Evolutionary conservation across 176 grass and related monocot species (phyloP).

Genomic region (Neostapfia colusana): DNA sequence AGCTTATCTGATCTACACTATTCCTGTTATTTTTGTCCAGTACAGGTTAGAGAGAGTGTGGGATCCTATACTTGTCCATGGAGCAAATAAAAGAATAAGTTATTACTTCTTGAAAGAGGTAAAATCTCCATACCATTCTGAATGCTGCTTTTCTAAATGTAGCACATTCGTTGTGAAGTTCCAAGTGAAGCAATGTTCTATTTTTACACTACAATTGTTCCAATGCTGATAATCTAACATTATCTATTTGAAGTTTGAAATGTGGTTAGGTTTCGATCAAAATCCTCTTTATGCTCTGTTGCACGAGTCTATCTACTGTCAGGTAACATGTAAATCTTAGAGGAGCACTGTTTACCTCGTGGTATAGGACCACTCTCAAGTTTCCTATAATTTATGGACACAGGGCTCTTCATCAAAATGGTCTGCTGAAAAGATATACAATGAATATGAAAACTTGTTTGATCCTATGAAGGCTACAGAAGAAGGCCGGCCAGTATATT

Average conservation of each 20-base stretch:
- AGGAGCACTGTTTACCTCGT: neutral
- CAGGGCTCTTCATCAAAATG: conserved; percentile 84
- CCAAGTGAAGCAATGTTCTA: conserved; percentile 1
- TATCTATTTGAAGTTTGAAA: conserved; percentile 64
- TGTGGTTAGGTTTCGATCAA: conserved; percentile 79
- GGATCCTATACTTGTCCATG: conserved; percentile 88
- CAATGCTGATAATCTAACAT: conserved; percentile 10
- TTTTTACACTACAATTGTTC: conserved; percentile 18
- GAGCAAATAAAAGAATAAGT: conserved; percentile 70
- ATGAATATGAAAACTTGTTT: conserved; percentile 63
- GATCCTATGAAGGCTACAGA: conserved; percentile 77
- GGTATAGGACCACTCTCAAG: neutral
- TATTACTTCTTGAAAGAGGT: conserved; percentile 93
- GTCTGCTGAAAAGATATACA: conserved; percentile 72
- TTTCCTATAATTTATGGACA: conserved; percentile 30
- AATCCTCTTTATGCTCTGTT: conserved; percentile 85
- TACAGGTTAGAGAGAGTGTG: conserved; percentile 88
- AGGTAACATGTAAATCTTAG: conserved; percentile 47
- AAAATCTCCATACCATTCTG: conserved; percentile 23
- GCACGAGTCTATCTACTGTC: conserved; percentile 92
- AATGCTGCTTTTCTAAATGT: conserved; percentile 11
- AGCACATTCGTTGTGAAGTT: neutral
- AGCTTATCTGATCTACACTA: neutral
- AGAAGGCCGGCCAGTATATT: conserved; percentile 74
- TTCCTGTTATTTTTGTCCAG: conserved; percentile 32